Percentiles rank a stretch among this genome's conserved stretches.
Conservation (phyloP, 2,329 filamentous ascomycete species). For the Colletotrichum sojae region DNA sequence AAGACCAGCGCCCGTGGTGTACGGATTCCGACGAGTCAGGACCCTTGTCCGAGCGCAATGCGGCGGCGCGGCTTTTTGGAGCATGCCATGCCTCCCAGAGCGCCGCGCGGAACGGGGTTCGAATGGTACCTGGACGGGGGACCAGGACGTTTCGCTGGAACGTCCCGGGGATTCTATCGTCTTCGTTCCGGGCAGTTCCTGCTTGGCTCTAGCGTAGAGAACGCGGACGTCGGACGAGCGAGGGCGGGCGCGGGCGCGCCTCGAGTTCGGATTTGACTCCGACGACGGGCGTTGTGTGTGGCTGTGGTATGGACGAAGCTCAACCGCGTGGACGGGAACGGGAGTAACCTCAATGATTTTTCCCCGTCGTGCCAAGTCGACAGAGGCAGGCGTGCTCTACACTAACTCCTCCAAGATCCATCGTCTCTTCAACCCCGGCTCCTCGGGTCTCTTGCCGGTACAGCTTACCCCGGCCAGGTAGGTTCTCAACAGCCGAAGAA, state of each 20-base stretch:
- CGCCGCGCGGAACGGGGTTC: neutral
- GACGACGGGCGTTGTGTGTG: neutral
- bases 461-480: neutral
- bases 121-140: neutral
- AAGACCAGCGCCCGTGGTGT: slow-evolving; percentile 1
- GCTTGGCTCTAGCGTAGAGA: slow-evolving; percentile 2
- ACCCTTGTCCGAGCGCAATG: slow-evolving; percentile 27
- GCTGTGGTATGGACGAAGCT: neutral
- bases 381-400: neutral
- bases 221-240: slow-evolving; percentile 17
- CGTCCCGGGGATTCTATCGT: slow-evolving; percentile 6
- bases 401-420: neutral
- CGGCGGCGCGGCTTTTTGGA: slow-evolving; percentile 30
- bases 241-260: neutral
- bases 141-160: neutral
- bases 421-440: slow-evolving; percentile 10
- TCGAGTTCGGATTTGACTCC: slow-evolving; percentile 5
- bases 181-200: slow-evolving; percentile 17
- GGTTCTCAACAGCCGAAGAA: slow-evolving; percentile 9
- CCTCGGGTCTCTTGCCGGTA: neutral
- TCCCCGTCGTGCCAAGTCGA: slow-evolving; percentile 8
- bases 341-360: neutral
- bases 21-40: slow-evolving; percentile 25
- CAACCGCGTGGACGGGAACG: neutral
- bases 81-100: neutral